These are phyloP conservation scores for Penicillium mononematosum DNA, from an alignment of 495 filamentous ascomycete genomes.

Conservation along the genomic window DNA sequence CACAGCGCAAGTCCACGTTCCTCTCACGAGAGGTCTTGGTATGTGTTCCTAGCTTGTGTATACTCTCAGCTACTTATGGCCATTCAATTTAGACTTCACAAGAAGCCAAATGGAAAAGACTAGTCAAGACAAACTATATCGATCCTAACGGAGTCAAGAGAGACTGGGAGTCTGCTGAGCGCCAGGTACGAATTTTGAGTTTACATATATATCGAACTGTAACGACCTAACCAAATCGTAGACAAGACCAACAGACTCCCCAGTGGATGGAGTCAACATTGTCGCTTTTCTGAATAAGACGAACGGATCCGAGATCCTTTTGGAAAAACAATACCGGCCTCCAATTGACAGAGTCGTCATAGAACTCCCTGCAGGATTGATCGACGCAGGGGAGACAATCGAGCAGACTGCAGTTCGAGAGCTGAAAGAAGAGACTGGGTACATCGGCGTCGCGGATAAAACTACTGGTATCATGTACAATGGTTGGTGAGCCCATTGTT, in stretches of 20 bases:
- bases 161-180: conserved; percentile 75
- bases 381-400: conserved; percentile 70
- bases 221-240: conserved; percentile 8
- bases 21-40: conserved; percentile 10
- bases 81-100: conserved; percentile 22
- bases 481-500: conserved; percentile 47
- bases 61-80: not conserved
- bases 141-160: conserved; percentile 61
- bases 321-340: conserved; percentile 79
- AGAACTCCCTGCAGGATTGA: conserved; percentile 76
- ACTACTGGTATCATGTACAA: conserved; percentile 82
- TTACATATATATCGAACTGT: not conserved
- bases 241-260: conserved; percentile 59
- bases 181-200: conserved; percentile 34
- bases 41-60: not conserved
- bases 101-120: conserved; percentile 67
- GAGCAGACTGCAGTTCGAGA: conserved; percentile 72
- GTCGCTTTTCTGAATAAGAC: conserved; percentile 71
- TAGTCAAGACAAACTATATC: conserved; percentile 62
- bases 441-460: conserved; percentile 60
- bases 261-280: conserved; percentile 80
- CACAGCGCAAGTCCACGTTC: conserved; percentile 2
- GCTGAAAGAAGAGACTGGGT: conserved; percentile 83
- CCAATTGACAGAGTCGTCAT: conserved; percentile 68
- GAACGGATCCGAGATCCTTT: conserved; percentile 62